A percentile compares a stretch with the other conserved stretches of the same genome.
Conservation (phyloP, 495 filamentous ascomycete genomes). For the Chaetomium fimeti region DNA sequence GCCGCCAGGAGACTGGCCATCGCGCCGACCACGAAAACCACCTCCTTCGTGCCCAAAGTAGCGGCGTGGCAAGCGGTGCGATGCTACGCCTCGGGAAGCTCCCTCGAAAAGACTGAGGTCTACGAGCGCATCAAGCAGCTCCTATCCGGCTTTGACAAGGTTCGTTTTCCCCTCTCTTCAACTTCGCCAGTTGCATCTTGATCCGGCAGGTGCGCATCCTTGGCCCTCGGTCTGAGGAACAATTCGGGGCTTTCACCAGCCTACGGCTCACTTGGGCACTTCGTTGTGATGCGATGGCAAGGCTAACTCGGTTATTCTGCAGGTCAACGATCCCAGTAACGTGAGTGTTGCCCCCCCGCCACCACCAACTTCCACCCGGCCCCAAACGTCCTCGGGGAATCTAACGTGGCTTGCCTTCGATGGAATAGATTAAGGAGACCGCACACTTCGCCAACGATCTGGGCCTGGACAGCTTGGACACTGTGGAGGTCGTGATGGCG, state of each 20-base stretch:
- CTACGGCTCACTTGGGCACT: not conserved
- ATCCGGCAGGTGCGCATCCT: too few species aligned
- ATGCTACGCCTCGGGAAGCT: conserved; percentile 80
- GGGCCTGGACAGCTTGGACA: conserved; percentile 93
- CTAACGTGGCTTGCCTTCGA: conserved; percentile 14
- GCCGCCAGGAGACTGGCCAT: conserved; percentile 54
- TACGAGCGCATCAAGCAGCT: conserved; percentile 91
- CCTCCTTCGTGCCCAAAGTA: conserved; percentile 43
- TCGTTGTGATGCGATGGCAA: not conserved
- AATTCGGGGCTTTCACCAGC: not conserved
- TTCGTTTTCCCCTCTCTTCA: conserved; percentile 44
- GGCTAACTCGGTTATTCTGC: conserved; percentile 7
- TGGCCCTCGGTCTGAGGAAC: too few species aligned
- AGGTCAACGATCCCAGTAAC: conserved; percentile 75
- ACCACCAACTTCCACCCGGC: not conserved
- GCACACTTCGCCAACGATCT: conserved; percentile 96
- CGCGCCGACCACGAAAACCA: conserved; percentile 42
- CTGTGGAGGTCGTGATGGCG: conserved; percentile 99
- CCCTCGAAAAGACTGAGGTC: conserved; percentile 76
- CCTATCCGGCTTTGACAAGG: conserved; percentile 95
- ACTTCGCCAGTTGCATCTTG: too few species aligned
- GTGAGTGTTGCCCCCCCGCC: conserved; percentile 48
- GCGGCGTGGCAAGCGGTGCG: conserved; percentile 62
- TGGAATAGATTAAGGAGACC: conserved; percentile 67
- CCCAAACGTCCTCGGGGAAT: not conserved